A percentile compares a stretch with the other conserved stretches of the same genome.
Evolutionary conservation across 768 basidiomycete genomes (phyloP).

Genomic region (Flagelloscypha sp.): DNA sequence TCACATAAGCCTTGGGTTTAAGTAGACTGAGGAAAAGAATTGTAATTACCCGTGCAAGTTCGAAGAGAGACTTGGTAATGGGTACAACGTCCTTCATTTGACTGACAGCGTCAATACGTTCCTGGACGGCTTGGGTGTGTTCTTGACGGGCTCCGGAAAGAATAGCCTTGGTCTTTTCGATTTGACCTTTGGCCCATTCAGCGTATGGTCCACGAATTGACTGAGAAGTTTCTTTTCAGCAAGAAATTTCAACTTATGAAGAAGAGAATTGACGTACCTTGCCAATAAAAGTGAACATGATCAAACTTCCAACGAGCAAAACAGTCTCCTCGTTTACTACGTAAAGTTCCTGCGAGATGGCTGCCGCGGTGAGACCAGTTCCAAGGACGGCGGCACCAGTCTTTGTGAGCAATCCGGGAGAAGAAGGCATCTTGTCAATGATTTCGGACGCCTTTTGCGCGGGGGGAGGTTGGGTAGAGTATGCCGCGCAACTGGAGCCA

Average conservation of each 20-base stretch:
- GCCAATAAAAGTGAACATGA: constrained; percentile 76
- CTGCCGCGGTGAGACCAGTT: constrained; percentile 80
- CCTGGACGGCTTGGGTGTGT: constrained; percentile 90
- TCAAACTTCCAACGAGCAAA: constrained; percentile 73
- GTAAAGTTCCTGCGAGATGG: constrained; percentile 95
- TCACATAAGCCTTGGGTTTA: too few relatives aligned
- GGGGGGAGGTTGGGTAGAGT: constrained; percentile 59
- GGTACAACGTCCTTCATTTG: constrained; percentile 95
- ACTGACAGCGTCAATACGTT: constrained; percentile 84
- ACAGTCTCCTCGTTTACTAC: constrained; percentile 97
- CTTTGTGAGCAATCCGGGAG: constrained; percentile 86
- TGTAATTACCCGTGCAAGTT: constrained; percentile 72
- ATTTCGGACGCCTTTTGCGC: constrained; percentile 84
- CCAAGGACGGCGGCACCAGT: constrained; percentile 89
- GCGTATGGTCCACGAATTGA: constrained; percentile 79
- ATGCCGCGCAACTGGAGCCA: constrained; percentile 51
- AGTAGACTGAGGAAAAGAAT: background rate
- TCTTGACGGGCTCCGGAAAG: constrained; percentile 76
- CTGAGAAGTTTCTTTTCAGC: constrained; percentile 35
- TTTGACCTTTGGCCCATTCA: constrained; percentile 86
- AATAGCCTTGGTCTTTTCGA: constrained; percentile 73
- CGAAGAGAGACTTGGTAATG: constrained; percentile 84
- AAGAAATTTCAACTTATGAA: constrained; percentile 5
- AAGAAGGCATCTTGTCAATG: constrained; percentile 80
- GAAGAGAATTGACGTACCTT: constrained; percentile 42